phyloP scores from a whole-genome alignment of 352 stramenopile species.

The Phytophthora citrophthora region DNA sequence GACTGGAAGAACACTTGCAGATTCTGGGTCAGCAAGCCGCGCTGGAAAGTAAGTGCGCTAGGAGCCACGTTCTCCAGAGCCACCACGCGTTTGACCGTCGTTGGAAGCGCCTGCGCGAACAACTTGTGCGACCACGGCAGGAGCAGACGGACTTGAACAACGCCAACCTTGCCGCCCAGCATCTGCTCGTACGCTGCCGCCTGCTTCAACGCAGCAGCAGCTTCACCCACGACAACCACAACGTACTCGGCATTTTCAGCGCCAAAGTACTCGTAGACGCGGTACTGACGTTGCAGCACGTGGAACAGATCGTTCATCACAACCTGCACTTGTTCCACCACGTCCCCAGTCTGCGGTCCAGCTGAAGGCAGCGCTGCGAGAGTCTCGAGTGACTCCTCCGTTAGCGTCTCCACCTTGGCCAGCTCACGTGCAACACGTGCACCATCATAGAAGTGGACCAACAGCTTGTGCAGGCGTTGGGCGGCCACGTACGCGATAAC shows the following conservation, averaged over 20 bases:
- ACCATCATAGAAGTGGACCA: conserved; percentile 87
- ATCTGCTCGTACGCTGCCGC: conserved; percentile 79
- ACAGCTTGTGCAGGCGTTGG: conserved; percentile 59
- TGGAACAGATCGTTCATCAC: conserved; percentile 81
- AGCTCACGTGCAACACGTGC: conserved; percentile 67
- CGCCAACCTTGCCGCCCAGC: conserved; percentile 74
- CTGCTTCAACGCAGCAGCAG: conserved; percentile 56
- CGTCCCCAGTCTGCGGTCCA: conserved; percentile 21
- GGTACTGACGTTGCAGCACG: conserved; percentile 80
- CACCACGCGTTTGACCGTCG: conserved; percentile 60
- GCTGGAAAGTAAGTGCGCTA: conserved; percentile 68
- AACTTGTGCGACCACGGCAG: conserved; percentile 77
- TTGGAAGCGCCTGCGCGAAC: conserved; percentile 68
- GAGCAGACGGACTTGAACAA: conserved; percentile 77
- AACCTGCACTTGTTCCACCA: conserved; percentile 71
- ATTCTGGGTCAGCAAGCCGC: conserved; percentile 70
- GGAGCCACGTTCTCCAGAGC: conserved; percentile 76
- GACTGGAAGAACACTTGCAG: conserved; percentile 81
- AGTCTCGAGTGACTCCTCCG: conserved; percentile 55
- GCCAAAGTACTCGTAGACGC: conserved; percentile 84
- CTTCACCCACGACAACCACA: conserved; percentile 76
- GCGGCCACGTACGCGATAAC: conserved; percentile 79
- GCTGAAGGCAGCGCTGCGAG: conserved; percentile 36
- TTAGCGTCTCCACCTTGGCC: conserved; percentile 63
- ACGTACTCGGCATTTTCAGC: conserved; percentile 69